Evolutionary conservation across 2,329 filamentous ascomycete genomes (phyloP), one percentile per base, ranked within the genome.

Genomic region (Fusarium avenaceum): DNA sequence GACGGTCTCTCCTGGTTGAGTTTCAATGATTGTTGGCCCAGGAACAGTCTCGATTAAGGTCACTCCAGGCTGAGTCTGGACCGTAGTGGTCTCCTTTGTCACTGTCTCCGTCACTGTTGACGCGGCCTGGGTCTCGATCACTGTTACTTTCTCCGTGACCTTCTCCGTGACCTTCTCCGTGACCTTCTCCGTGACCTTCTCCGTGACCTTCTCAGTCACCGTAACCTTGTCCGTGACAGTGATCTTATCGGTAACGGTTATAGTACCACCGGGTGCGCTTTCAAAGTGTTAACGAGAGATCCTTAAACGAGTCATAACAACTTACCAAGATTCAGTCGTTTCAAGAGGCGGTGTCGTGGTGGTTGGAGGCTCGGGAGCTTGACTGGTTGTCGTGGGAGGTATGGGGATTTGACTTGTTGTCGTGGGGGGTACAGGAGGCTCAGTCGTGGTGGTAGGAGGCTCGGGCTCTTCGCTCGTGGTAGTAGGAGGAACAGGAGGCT

Each of bases 261-360:
- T 24, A 33, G 35, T 45, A 19, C 51, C 35, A 7, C 42, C 57
- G 20, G 58, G 58, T 20, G 35, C 43, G 35, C 61, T 66, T 51
- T n/a, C 14, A 17, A 43, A 1, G 13, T 20, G 50, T 66, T 47
- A 66, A 46, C 19, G 9, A 44, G 24, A 24, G 6, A 24, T 22
- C 32, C 24, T 38, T 20, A 4, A 40, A n/a, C 13, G 9, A 19
- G 11, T 14, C 7, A 33, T 6, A 14, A 4, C 3, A 8, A 35
- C 60, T 54, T 60, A 65, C 62, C 62, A 65, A 49, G 58, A 42
- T 22, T 43, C 47, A 26, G 60, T 63, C 42, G 48, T 62, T 4
- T 15, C 57, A 22, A 57, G 42, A 10, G 57, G 19, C 9, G 38
- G 11, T n/a, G 11, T 57, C 24, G 55, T 45, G 24, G 47, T 57